These are phyloP conservation scores for Tolypocladium cylindrosporum DNA, from an alignment of 2,329 filamentous ascomycete species.

Conservation along the genomic window DNA sequence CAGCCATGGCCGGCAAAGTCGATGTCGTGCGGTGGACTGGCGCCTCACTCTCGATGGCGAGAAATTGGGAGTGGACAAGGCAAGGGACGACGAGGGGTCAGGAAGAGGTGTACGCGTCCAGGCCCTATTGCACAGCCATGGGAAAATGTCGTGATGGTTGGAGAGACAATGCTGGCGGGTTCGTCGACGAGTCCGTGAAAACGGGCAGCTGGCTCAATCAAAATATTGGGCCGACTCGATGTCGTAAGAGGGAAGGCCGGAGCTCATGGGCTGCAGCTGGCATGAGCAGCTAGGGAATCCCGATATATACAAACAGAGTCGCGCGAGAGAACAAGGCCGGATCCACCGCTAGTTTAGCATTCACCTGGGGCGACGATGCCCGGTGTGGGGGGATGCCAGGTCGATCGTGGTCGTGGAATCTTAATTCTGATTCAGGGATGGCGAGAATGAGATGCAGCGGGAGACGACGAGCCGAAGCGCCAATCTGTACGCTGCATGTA, in stretches of 20 bases:
- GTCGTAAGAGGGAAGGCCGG: slow-evolving; percentile 3
- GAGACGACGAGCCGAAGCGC: neutral
- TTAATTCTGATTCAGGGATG: neutral
- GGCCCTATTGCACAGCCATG: neutral
- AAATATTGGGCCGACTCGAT: neutral
- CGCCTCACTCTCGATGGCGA: neutral
- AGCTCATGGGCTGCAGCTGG: neutral
- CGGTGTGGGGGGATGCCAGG: neutral
- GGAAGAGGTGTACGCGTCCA: neutral
- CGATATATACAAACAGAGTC: neutral
- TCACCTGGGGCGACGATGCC: neutral
- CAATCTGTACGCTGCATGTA: neutral
- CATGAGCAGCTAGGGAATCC: neutral
- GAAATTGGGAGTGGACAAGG: neutral
- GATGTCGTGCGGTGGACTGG: neutral
- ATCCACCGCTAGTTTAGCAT: neutral
- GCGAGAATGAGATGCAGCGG: neutral
- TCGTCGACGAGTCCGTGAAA: neutral
- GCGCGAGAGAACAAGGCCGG: neutral
- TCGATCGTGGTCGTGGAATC: neutral
- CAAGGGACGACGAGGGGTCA: neutral
- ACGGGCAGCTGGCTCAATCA: neutral
- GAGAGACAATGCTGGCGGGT: neutral
- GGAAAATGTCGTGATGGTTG: neutral
- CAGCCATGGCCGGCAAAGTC: slow-evolving; percentile 16